Evolutionary conservation across 352 stramenopile genomes (phyloP), one percentile per base, ranked within the genome.

Genomic region (Aphanomyces stellatus): DNA sequence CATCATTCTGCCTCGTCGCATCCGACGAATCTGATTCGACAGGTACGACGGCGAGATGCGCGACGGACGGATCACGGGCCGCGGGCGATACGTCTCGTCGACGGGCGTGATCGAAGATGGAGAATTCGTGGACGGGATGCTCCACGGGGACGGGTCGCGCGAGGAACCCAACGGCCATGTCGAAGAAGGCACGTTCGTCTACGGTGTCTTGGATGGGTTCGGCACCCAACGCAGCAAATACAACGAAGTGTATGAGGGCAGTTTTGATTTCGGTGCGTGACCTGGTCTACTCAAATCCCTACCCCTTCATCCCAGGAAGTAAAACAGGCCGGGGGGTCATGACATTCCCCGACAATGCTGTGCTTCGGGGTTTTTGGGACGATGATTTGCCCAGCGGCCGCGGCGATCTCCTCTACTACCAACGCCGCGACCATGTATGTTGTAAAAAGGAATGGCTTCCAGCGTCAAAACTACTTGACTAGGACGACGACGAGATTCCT

Each of bases 61-160:
- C n/a, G 73, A 88, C 49, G 80, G 81, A 0, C 73, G 71, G 22
- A 66, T 90, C 64, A 82, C 78, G n/a, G 78, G 80, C 1, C 67
- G 66, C 19, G 81, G 81, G 8, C 73, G 63, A 27, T 87, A 90
- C 62, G 79, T 75, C 17, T 88, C 78, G 19, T 88, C 80, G 6
- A 84, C 78, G 0, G 80, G 78, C 0, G 74, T 90, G 10, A 57
- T 88, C 3, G 81, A 90, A 24, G 80, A 90, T 76, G 81, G 81
- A 1, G 69, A 62, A 22, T 90, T 90, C 43, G n/a, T 75, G 0
- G 79, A 87, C 24, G 81, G 81, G 2, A 55, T 80, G 27, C 63
- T 90, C 19, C 75, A 90, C 28, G 81, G 81, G 0, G 66, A 78
- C 28, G 69, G 67, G 22, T 71, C 65, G 3, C 71, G 80, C n/a